Conservation (phyloP, 2,329 filamentous ascomycete species). For the Daldinia eschscholtzii region DNA sequence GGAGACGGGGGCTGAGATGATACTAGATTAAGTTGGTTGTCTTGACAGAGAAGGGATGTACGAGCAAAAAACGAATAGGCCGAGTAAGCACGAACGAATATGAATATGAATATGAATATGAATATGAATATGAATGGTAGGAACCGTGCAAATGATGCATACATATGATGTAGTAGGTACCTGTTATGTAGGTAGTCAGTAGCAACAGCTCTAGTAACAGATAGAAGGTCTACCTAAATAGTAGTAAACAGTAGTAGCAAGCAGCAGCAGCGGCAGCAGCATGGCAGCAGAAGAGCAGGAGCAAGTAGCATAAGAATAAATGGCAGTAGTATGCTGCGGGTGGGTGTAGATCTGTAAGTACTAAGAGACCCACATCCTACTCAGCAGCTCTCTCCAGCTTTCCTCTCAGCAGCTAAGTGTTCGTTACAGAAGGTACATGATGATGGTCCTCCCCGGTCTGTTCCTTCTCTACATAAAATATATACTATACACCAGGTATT, state of each 20-base stretch:
- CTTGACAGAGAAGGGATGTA: not conserved
- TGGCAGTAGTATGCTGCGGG: not conserved
- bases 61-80: not conserved
- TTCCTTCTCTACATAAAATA: not conserved
- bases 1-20: not conserved
- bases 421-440: not conserved
- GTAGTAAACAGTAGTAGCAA: no score
- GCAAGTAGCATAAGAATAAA: not conserved
- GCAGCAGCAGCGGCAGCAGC: not conserved
- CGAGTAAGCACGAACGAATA: constrained; percentile 1
- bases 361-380: constrained; percentile 8
- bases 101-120: not conserved
- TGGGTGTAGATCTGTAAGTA: constrained; percentile 15
- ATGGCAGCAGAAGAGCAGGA: not conserved
- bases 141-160: not conserved
- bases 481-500: not conserved
- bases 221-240: no score
- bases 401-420: not conserved
- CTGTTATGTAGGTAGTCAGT: not conserved
- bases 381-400: constrained; percentile 4
- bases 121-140: not conserved
- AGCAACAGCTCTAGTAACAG: no score
- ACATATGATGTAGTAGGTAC: not conserved
- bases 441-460: not conserved
- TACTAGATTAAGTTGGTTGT: constrained; percentile 1